Evolutionary conservation across 2,329 filamentous ascomycete genomes (phyloP).

Genomic region (Microsporum ferrugineum): DNA sequence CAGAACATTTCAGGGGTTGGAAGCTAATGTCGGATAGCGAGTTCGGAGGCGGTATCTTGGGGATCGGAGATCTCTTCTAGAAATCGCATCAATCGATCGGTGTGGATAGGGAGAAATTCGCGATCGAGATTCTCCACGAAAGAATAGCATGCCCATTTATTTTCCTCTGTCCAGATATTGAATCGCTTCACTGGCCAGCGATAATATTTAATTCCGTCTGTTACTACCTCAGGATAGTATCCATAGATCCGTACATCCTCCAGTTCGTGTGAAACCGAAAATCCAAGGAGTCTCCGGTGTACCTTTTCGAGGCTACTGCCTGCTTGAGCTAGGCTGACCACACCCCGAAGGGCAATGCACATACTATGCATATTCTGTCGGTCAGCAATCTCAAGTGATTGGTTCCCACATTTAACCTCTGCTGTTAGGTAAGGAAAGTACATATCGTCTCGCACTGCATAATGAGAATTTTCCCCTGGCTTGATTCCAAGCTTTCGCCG

Average conservation of each 20-base stretch:
- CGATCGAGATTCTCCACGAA: too few relatives aligned
- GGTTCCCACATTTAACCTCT: conserved; percentile 19
- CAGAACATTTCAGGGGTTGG: too few relatives aligned
- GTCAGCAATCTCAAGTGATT: conserved; percentile 20
- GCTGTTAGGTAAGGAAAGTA: conserved; percentile 21
- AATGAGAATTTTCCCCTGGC: too few relatives aligned
- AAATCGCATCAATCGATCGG: too few relatives aligned
- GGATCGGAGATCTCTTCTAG: too few relatives aligned
- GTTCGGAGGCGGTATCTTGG: too few relatives aligned
- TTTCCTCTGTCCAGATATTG: too few relatives aligned
- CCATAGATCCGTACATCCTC: not conserved
- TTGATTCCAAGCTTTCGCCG: too few relatives aligned
- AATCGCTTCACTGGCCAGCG: not conserved
- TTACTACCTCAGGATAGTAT: not conserved
- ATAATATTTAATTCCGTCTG: not conserved
- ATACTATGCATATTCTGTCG: conserved; percentile 23
- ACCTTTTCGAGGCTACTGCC: not conserved
- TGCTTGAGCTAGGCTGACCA: conserved; percentile 16
- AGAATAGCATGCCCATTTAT: too few relatives aligned
- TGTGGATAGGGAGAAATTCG: too few relatives aligned
- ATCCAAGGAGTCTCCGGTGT: not conserved
- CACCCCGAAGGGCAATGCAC: conserved; percentile 27
- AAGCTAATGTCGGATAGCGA: too few relatives aligned
- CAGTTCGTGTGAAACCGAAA: not conserved
- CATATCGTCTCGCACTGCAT: conserved; percentile 2